Conservation (phyloP, 805 yeast genomes). For the Wickerhamiella domercqiae region DNA sequence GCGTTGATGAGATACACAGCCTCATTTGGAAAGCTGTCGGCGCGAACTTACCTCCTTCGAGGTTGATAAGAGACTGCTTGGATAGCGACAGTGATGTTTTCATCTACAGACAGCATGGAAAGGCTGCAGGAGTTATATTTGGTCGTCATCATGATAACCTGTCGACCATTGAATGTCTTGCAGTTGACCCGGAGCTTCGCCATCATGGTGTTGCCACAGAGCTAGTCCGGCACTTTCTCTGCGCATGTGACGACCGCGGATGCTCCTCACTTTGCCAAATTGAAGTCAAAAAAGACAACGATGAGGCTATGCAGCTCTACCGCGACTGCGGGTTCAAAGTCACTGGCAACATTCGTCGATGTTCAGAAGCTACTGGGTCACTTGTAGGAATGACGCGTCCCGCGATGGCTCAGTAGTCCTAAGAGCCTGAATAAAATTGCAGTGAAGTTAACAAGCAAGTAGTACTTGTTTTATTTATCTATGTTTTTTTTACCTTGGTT, state of each 20-base stretch:
- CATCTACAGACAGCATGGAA: neutral
- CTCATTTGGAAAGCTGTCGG: conserved; percentile 4
- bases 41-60: conserved; percentile 2
- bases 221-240: conserved; percentile 5
- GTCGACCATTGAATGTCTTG: conserved; percentile 6
- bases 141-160: conserved; percentile 3
- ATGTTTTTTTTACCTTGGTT: too few species aligned
- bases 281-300: conserved; percentile 10
- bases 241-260: neutral
- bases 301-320: conserved; percentile 7
- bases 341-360: conserved; percentile 3
- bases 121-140: conserved; percentile 6
- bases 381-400: neutral
- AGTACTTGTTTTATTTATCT: too few species aligned
- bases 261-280: conserved; percentile 2
- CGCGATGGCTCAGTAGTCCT: too few species aligned
- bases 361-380: neutral
- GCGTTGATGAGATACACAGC: neutral
- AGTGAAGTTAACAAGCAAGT: too few species aligned
- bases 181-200: conserved; percentile 7
- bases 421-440: too few species aligned
- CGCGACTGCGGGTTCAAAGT: conserved; percentile 7
- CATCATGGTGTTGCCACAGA: conserved; percentile 6
- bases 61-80: conserved; percentile 6
- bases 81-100: conserved; percentile 5